A percentile compares a stretch with the other conserved stretches of the same genome.
These are phyloP conservation scores for Bryoerythrophyllum caledonicum DNA, from an alignment of 225 moss, liverwort and hornwort genomes.

Conservation along the genomic window DNA sequence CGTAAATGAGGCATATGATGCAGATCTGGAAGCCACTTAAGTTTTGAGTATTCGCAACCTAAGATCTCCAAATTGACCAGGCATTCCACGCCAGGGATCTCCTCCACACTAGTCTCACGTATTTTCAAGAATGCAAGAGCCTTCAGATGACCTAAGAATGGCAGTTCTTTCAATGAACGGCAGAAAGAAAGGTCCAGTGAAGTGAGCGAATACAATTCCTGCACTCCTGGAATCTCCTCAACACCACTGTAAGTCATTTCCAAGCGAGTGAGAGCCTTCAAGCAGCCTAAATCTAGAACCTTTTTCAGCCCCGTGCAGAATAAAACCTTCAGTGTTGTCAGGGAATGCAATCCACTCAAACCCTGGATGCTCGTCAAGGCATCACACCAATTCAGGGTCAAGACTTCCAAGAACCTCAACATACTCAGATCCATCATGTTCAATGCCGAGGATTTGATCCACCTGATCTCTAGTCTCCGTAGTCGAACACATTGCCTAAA, in stretches of 20 bases:
- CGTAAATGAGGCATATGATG: constrained; percentile 7
- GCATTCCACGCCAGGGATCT: not conserved
- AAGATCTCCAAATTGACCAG: not conserved
- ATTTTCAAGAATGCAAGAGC: not conserved
- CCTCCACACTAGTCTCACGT: rapidly evolving
- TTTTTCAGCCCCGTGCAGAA: rapidly evolving
- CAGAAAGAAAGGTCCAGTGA: rapidly evolving
- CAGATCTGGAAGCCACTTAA: not conserved
- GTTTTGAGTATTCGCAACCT: rapidly evolving
- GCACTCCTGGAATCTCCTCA: not conserved
- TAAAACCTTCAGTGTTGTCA: rapidly evolving
- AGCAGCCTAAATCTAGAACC: not conserved
- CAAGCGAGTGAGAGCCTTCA: constrained; percentile 3
- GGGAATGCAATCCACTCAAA: not conserved
- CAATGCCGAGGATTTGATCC: rapidly evolving
- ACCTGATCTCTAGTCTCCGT: rapidly evolving
- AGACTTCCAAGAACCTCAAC: constrained; percentile 5
- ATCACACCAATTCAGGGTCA: rapidly evolving
- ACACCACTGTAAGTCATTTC: not conserved
- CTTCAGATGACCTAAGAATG: constrained; percentile 7
- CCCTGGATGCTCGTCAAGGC: not conserved
- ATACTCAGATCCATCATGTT: not conserved
- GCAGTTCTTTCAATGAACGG: rapidly evolving
- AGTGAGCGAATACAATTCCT: not conserved
- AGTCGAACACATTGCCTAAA: not conserved